Conservation (phyloP, 495 filamentous ascomycete species). For the Trichoderma gamsii region DNA sequence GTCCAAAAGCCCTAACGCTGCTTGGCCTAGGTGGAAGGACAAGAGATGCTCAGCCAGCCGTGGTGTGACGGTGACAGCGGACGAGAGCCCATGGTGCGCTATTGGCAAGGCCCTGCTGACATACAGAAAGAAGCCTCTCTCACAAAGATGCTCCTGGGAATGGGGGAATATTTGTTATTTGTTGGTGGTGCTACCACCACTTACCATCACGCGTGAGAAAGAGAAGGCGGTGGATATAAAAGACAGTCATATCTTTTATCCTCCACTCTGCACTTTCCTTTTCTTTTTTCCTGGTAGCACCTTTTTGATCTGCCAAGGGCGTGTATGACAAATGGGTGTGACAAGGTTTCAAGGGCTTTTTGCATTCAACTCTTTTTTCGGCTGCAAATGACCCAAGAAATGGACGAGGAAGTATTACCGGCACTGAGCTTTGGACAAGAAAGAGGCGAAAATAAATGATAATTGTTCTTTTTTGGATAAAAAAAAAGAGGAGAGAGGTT, state of each 20-base stretch:
- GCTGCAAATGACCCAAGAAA: background rate
- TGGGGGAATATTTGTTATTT: background rate
- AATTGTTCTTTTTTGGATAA: background rate
- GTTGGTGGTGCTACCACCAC: too few relatives aligned
- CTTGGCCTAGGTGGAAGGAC: background rate
- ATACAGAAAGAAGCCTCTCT: background rate
- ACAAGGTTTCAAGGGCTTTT: background rate
- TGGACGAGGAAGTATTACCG: background rate
- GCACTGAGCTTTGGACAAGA: background rate
- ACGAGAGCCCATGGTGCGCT: background rate
- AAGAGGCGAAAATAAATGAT: background rate
- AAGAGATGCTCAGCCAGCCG: slow-evolving; percentile 10
- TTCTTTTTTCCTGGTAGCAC: background rate
- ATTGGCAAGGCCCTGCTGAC: slow-evolving; percentile 1
- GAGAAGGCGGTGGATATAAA: background rate
- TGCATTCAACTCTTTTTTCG: background rate
- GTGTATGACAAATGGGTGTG: background rate
- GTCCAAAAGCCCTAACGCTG: background rate
- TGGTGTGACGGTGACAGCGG: slow-evolving; percentile 4
- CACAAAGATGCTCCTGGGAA: background rate
- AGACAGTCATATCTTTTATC: background rate
- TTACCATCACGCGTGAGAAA: background rate
- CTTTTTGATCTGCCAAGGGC: background rate
- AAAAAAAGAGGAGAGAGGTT: background rate
- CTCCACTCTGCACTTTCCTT: background rate